phyloP scores from a whole-genome alignment of 306 rosid genomes.

The Lotus japonicus region DNA sequence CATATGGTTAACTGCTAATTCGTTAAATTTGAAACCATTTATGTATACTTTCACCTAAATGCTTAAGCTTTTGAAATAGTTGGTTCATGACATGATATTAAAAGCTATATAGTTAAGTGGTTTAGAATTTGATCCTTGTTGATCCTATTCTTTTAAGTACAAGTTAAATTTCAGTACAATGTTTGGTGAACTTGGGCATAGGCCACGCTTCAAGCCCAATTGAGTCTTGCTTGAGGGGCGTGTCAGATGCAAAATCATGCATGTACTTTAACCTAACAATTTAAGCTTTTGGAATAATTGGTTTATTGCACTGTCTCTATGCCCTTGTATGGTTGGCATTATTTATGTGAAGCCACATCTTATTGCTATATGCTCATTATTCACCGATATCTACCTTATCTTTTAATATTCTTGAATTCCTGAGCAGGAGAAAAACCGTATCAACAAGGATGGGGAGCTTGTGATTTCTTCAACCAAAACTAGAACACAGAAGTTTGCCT shows the following conservation, averaged over 20 bases:
- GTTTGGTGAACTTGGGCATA: neutral
- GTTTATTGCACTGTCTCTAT: neutral
- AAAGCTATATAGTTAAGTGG: neutral
- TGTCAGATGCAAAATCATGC: neutral
- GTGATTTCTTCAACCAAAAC: constrained; percentile 94
- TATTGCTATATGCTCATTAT: neutral
- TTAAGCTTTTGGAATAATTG: neutral
- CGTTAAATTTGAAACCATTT: too few relatives aligned
- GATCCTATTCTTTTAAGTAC: neutral
- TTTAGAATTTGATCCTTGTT: neutral
- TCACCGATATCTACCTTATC: constrained; percentile 3
- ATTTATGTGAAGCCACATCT: neutral
- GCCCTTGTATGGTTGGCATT: neutral
- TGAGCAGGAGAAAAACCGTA: constrained; percentile 86
- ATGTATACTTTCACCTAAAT: too few relatives aligned
- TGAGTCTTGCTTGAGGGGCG: neutral
- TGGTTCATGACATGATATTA: too few relatives aligned
- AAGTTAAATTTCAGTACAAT: neutral
- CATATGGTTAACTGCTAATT: neutral
- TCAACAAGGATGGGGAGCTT: constrained; percentile 91
- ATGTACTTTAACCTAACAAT: neutral
- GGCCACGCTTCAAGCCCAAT: neutral
- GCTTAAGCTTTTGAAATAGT: too few relatives aligned
- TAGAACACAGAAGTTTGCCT: constrained; percentile 76
- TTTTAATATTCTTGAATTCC: constrained; percentile 14